Evolutionary conservation across 257 asterid genomes (phyloP), one percentile per base, ranked within the genome.

Genomic region (Euphrasia confusa): DNA sequence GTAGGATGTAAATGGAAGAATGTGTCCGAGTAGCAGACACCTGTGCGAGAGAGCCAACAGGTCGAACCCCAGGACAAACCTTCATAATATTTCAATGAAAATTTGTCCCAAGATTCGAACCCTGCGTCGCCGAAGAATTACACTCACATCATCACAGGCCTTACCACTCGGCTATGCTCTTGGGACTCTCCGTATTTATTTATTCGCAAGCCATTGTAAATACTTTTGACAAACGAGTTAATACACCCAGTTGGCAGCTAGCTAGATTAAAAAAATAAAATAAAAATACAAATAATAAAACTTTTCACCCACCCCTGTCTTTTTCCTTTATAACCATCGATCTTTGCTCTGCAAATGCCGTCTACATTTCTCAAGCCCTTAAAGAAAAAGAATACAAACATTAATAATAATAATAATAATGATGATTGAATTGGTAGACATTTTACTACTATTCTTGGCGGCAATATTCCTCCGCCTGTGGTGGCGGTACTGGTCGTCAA

Each of bases 401-500:
- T n/a, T n/a, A n/a, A n/a, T n/a, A n/a, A n/a, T n/a, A n/a, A 0
- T 21, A 21, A 10, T 7, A 12, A 61, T 11, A 0, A 24, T 10
- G 54, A 0, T 0, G 18, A 89, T 91, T 95, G 94, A 78, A 53
- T 48, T 73, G 18, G 28, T 74, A 42, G 95, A 92, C 76, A 66
- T 79, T 47, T 12, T 68, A 5, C 61, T 79, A 13, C 65, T 83
- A 7, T 61, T 39, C 65, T n/a, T 71, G 15, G 83, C 79, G 5
- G 75, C 78, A 54, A 10, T 80, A 30, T 69, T 83, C 67, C 69
- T 89, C 60, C 68, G 61, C 17, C 33, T 78, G 0, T 88, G 96
- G 95, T 88, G 98, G 97, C 80, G 86, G 3, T 58, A 75, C 74
- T 84, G 91, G 68, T 77, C 88, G 0, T 35, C 40, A 1, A 11